Percentiles rank a stretch among this genome's conserved stretches.
phyloP scores from a whole-genome alignment of 345 rosid species.

The Lumnitzera racemosa region DNA sequence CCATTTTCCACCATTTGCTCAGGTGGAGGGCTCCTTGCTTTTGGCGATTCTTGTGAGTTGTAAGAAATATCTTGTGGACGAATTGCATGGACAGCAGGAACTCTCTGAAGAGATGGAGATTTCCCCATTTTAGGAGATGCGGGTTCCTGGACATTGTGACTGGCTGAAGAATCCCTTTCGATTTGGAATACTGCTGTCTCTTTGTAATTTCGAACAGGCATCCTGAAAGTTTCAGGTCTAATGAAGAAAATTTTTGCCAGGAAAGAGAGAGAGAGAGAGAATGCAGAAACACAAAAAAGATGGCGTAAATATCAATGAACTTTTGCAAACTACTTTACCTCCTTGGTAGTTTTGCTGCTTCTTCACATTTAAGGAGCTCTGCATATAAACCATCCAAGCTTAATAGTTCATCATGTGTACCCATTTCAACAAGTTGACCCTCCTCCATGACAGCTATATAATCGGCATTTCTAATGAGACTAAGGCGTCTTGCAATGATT shows the following conservation, averaged over 20 bases:
- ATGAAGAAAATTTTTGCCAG: background rate
- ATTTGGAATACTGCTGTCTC: slow-evolving; percentile 69
- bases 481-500: slow-evolving; percentile 87
- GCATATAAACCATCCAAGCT: slow-evolving; percentile 72
- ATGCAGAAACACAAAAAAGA: background rate
- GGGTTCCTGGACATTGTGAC: slow-evolving; percentile 78
- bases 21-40: slow-evolving; percentile 60
- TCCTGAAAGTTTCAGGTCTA: slow-evolving; percentile 35
- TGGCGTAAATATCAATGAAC: background rate
- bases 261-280: too few relatives aligned
- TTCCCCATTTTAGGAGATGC: slow-evolving; percentile 78
- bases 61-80: slow-evolving; percentile 53
- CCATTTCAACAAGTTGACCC: slow-evolving; percentile 97
- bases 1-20: slow-evolving; percentile 79
- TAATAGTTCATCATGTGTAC: slow-evolving; percentile 86
- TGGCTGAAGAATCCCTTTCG: slow-evolving; percentile 86
- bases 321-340: slow-evolving; percentile 40
- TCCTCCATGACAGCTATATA: slow-evolving; percentile 98
- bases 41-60: slow-evolving; percentile 65
- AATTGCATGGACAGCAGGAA: slow-evolving; percentile 35
- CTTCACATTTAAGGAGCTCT: slow-evolving; percentile 93
- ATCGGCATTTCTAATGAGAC: slow-evolving; percentile 91
- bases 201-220: slow-evolving; percentile 71
- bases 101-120: slow-evolving; percentile 95
- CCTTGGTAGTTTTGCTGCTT: slow-evolving; percentile 93